A percentile compares a stretch with the other conserved stretches of the same genome.
phyloP scores from a whole-genome alignment of 2,329 filamentous ascomycete genomes.

The Aspergillus ruber region DNA sequence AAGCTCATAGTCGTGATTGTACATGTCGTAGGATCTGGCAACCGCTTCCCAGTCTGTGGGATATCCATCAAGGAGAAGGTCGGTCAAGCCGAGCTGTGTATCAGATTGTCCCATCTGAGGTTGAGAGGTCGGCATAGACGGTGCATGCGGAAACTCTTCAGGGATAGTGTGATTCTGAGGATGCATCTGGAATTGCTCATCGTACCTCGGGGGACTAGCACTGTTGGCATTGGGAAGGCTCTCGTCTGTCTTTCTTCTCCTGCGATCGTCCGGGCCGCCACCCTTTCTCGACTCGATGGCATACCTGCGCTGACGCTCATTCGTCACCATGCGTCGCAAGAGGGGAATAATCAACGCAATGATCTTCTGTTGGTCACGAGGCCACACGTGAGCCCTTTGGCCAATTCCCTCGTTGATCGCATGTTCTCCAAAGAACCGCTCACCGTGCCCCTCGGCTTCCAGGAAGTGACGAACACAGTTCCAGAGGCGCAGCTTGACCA shows the following conservation, averaged over 20 bases:
- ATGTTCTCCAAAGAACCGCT: constrained; percentile 46
- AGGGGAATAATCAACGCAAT: constrained; percentile 53
- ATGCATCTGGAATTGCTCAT: constrained; percentile 29
- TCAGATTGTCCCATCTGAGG: constrained; percentile 16
- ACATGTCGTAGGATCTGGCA: constrained; percentile 29
- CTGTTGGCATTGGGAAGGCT: constrained; percentile 21
- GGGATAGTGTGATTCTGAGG: constrained; percentile 16
- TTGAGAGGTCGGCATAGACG: constrained; percentile 15
- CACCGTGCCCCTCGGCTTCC: constrained; percentile 44
- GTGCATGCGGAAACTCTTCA: constrained; percentile 15
- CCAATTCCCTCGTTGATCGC: constrained; percentile 37
- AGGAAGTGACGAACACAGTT: constrained; percentile 52
- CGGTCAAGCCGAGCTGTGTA: constrained; percentile 27
- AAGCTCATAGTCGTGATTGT: constrained; percentile 35
- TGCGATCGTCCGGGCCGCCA: constrained; percentile 33
- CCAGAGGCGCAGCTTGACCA: constrained; percentile 52
- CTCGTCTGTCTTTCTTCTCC: constrained; percentile 31
- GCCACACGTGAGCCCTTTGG: constrained; percentile 45
- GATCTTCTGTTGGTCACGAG: constrained; percentile 49
- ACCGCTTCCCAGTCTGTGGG: constrained; percentile 34
- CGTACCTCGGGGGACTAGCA: constrained; percentile 16
- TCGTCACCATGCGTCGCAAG: constrained; percentile 54
- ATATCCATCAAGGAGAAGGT: constrained; percentile 34
- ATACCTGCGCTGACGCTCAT: constrained; percentile 53
- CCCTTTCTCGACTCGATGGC: constrained; percentile 51